Evolutionary conservation across 2,329 filamentous ascomycete genomes (phyloP), one percentile per base, ranked within the genome.

Genomic region (Colletotrichum noveboracense): DNA sequence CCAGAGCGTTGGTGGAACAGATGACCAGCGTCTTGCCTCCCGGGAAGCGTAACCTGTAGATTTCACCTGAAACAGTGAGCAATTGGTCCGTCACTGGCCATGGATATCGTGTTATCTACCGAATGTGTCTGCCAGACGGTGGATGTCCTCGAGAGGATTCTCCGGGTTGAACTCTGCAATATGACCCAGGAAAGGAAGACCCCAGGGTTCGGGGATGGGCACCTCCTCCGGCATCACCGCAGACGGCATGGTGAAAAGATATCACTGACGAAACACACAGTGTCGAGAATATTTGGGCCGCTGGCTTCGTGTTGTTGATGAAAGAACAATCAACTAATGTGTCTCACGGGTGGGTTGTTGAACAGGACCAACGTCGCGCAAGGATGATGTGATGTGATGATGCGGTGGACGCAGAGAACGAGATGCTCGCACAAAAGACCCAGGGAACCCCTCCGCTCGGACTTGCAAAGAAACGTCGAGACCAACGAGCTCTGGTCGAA

Each of bases 131-230:
- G 91, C 90, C 65, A 95, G 85, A 13, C 89, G 86, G 7, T 83
- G 81, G 24, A 94, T 82, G 28, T 91, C 91, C 26, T 87, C 84
- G 4, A 91, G 81, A 0, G 93, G 90, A 26, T 89, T 86, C n/a
- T 89, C 88, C 0, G 87, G 83, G 74, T 93, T 90, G 77, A 96
- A 88, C 77, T 94, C 92, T 70, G 86, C 85, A 34, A 93, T 81
- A 78, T 95, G 94, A 32, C 94, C 93, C 28, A 95, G 77, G 30
- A 95, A 82, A 2, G 93, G 93, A 71, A 93, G 85, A 4, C 91
- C 92, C 70, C 87, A 88, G 30, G 93, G 93, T 62, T 91, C 75
- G n/a, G 72, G 70, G 24, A 79, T 79, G n/a, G 78, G 75, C 30
- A 77, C 52, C 24, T 74, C 68, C 34, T 77, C 32, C 24, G 66